These are phyloP conservation scores for Epichloe typhina DNA, from an alignment of 2,329 filamentous ascomycete species.

Conservation along the genomic window DNA sequence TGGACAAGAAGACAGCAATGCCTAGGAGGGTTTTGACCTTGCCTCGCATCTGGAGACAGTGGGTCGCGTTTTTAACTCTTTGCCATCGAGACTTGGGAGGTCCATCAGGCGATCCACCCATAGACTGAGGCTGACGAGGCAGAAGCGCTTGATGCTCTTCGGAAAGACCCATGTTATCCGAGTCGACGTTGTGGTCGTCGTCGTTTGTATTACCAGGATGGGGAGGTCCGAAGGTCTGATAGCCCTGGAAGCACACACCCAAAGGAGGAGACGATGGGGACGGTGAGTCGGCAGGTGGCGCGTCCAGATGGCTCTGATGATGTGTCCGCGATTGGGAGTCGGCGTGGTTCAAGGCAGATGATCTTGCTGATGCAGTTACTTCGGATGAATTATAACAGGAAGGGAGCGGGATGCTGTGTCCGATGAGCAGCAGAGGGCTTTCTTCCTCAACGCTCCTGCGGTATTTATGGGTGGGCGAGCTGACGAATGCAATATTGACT, in stretches of 20 bases:
- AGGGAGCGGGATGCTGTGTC: constrained; percentile 2
- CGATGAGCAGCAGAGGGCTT: neutral
- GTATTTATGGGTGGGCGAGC: constrained; percentile 9
- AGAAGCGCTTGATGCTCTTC: constrained; percentile 32
- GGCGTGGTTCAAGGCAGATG: neutral
- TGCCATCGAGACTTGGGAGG: constrained; percentile 15
- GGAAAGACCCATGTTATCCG: constrained; percentile 26
- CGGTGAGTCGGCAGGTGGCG: constrained; percentile 39
- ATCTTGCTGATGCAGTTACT: neutral
- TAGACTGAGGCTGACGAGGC: constrained; percentile 31
- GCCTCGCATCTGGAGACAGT: constrained; percentile 11
- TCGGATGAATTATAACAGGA: neutral
- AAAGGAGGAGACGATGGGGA: constrained; percentile 22
- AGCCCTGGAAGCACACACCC: constrained; percentile 15
- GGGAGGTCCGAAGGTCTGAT: constrained; percentile 29
- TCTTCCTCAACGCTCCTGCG: constrained; percentile 14
- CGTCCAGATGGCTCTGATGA: constrained; percentile 20
- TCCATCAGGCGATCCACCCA: constrained; percentile 22
- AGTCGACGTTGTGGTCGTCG: constrained; percentile 2
- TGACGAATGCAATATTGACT: constrained; percentile 2
- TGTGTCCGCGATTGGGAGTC: neutral
- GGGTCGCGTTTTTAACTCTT: constrained; percentile 14
- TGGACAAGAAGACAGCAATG: constrained; percentile 19
- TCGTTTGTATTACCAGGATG: neutral
- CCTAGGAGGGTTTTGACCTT: constrained; percentile 19